Evolutionary conservation across 129 eudicot genomes (phyloP), one percentile per base, ranked within the genome.

Genomic region (Pittosporum tobira): DNA sequence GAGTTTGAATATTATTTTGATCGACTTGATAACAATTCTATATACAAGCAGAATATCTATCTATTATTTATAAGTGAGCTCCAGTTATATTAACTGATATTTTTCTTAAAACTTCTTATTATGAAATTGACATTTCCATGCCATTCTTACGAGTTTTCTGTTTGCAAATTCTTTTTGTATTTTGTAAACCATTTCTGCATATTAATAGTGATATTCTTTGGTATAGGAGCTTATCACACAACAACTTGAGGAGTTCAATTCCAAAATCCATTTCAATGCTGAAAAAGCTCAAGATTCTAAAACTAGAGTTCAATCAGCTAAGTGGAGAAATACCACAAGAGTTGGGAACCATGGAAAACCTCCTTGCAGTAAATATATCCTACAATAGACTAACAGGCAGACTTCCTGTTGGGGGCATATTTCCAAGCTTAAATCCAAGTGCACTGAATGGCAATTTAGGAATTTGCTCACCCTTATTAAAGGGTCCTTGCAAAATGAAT

Each of bases 301-400:
- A 82, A 70, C 50, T 93, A 48, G 96, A 93, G 61, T 71, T 61
- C 26, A 93, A 93, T 62, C 67, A 74, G 58, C 67, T 93, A 48
- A 84, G 82, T 38, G 99, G 96, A 26, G 99, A 93, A 72, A 81
- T 93, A 73, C 99, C 99, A 23, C 84, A 70, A 55, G 85, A 81
- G 53, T 77, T 93, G 12, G 91, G 96, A 6, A 81, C 22, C 29
- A 55, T 87, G 49, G 81, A 84, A 48, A 83, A 79, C 55, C 99
- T 93, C 49, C 77, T 93, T 22, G 75, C 81, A 1, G 96, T 82
- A 1, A 93, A 93, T 48, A 70, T 93, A 56, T 87, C 99, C 51
- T 75, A 93, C 76, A 93, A 93, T 75, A 72, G 81, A 63, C 94
- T 93, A 53, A 72, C 68, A 16, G 99, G 99, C 19, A 72, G 96